Percentiles rank a stretch among this genome's conserved stretches.
Conservation (phyloP, 2,329 filamentous ascomycete genomes). For the Microsporum ferrugineum region DNA sequence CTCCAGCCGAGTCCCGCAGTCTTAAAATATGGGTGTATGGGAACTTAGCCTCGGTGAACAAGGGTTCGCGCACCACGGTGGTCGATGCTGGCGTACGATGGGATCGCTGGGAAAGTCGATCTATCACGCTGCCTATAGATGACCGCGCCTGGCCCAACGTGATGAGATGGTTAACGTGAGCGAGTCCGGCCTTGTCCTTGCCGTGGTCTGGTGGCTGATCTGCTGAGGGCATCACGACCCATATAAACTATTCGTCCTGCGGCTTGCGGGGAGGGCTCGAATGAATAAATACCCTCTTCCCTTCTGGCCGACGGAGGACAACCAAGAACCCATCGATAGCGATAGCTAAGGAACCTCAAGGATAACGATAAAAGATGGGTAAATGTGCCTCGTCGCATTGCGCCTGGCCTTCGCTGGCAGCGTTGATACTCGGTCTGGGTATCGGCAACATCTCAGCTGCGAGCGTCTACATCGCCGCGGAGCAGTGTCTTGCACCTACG, state of each 20-base stretch:
- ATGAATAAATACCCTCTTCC: too few relatives aligned
- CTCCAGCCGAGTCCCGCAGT: not conserved
- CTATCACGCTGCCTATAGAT: not conserved
- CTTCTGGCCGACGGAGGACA: too few relatives aligned
- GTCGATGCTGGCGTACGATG: not conserved
- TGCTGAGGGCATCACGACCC: slow-evolving; percentile 3
- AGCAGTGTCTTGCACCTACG: not conserved
- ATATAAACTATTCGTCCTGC: too few relatives aligned
- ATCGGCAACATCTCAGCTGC: slow-evolving; percentile 1
- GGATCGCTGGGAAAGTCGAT: not conserved
- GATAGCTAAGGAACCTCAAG: not conserved
- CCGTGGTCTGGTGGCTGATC: not conserved
- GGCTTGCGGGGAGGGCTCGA: too few relatives aligned
- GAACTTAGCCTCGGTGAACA: not conserved
- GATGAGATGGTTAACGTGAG: not conserved
- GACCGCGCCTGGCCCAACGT: not conserved
- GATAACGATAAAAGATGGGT: not conserved
- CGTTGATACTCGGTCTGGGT: not conserved
- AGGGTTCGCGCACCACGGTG: not conserved
- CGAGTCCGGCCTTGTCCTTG: not conserved
- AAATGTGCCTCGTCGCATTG: not conserved
- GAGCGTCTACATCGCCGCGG: not conserved
- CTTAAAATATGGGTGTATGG: not conserved
- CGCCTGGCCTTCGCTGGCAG: not conserved
- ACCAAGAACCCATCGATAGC: not conserved